Evolutionary conservation across 257 asterid genomes (phyloP), one percentile per base, ranked within the genome.

Genomic region (Perilla frutescens): DNA sequence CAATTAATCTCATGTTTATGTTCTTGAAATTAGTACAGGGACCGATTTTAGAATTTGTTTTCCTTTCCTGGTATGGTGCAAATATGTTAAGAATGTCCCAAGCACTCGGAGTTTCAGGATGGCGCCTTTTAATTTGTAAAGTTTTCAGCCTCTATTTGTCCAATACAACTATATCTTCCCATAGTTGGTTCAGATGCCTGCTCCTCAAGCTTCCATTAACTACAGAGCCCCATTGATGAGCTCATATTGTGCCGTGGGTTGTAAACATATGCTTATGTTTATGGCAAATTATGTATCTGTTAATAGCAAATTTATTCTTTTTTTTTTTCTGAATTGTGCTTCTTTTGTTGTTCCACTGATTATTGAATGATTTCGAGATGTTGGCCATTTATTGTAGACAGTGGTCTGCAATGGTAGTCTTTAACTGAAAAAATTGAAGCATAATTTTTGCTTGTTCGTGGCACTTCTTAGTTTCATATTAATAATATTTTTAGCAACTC

Each of bases 131-230:
- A 80, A 75, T 77, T 26, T 80, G 77, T 94, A 84, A 81, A 88
- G 77, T 59, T 84, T 86, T 79, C 93, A 81, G 74, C 81, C 86
- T 31, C 84, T 90, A 51, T 92, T 78, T 72, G 81, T 88, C 83
- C 96, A 86, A 48, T 90, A 83, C 10, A 92, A 88, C 77, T 54
- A 96, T 50, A 85, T 73, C 78, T 80, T 72, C 75, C 88, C 91
- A 77, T 96, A 79, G 81, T 62, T 72, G 63, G 84, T 79, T 77
- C 97, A 88, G 84, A 81, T 88, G 80, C 87, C 87, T 29, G 72
- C 73, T 47, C 73, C 83, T 72, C 96, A 76, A 77, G 85, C 88
- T 80, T 73, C 91, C 39, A 72, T 81, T 34, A 83, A 84, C 86
- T 90, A 87, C 82, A 74, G 82, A 81, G 81, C 72, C 82, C 89